Percentiles rank a stretch among this genome's conserved stretches.
phyloP scores from a whole-genome alignment of 305 asterid species.

The Rubia peregrina region DNA sequence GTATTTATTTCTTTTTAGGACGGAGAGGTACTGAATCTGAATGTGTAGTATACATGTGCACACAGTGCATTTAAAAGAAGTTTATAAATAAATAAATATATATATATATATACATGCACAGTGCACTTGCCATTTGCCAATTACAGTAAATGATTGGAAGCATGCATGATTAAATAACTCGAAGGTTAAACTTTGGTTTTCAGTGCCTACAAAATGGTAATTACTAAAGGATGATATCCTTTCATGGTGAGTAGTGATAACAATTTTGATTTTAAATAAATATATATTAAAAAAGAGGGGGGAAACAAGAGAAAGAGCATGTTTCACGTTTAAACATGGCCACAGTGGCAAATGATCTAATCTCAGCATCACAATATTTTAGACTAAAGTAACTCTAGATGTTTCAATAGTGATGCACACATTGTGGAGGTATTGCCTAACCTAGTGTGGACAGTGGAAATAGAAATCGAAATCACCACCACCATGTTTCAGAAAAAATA shows the following conservation, averaged over 20 bases:
- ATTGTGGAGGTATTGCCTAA: background rate
- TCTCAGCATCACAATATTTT: background rate
- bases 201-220: too few species aligned
- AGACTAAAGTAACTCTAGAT: background rate
- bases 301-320: background rate
- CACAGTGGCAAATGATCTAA: background rate
- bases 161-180: background rate
- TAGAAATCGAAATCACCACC: conserved; percentile 15
- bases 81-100: too few species aligned
- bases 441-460: background rate
- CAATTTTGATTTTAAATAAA: background rate
- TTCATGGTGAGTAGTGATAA: too few species aligned
- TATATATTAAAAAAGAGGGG: background rate
- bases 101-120: too few species aligned
- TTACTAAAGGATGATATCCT: too few species aligned
- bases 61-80: too few species aligned
- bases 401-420: background rate
- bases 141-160: background rate
- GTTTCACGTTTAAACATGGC: background rate
- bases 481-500: background rate
- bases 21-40: background rate
- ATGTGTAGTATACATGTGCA: background rate
- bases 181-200: background rate
- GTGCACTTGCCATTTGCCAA: background rate
- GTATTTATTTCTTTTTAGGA: background rate